Base-by-base conservation (phyloP, 2,329 filamentous ascomycete genomes). In the Dactylonectria macrodidyma region DNA sequence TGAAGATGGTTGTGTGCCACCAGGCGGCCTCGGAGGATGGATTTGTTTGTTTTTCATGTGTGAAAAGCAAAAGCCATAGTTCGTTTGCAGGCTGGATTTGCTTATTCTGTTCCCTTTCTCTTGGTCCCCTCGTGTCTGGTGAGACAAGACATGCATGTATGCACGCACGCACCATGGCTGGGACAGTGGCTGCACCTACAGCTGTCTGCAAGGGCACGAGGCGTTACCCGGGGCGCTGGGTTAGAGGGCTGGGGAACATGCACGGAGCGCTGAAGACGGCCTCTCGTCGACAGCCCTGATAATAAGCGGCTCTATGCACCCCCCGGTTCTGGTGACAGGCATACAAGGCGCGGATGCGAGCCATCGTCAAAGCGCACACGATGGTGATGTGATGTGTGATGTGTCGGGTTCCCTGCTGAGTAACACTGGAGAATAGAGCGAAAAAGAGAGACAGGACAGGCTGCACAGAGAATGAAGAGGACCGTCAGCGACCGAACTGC, bases 371-470 rank as follows among this genome's bases (percentile, higher is more conserved):
- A 63, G 63, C 66, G 66, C 57, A 50, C 48, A 46, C 59, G 58
- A 57, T 52, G 41, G 56, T 68, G 65, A 56, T 56, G 58, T 63
- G 60, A 62, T 56, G 26, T 16, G 47, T 50, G 50, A 54, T 33
- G 12, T 7, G 22, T 10, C 14, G n/a, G 41, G n/a, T 12, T 14
- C 38, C 12, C 5, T 41, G 6, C 41, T 34, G 47, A n/a, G 38
- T 50, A 34, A 24, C 38, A 41, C 34, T 51, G 24, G 34, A n/a
- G 62, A n/a, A 33, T 30, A 52, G 38, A 24, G 59, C 61, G 56
- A 33, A 36, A 36, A 67, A 56, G 61, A 69, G 66, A 66, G 56
- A 24, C n/a, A 67, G 61, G 69, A 72, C 55, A 56, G 57, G 47
- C 36, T 14, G 36, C 5, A 38, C 5, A 38, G 16, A 44, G 41